These are phyloP conservation scores for Candida incommunis DNA, from an alignment of 805 yeast genomes.

Conservation along the genomic window DNA sequence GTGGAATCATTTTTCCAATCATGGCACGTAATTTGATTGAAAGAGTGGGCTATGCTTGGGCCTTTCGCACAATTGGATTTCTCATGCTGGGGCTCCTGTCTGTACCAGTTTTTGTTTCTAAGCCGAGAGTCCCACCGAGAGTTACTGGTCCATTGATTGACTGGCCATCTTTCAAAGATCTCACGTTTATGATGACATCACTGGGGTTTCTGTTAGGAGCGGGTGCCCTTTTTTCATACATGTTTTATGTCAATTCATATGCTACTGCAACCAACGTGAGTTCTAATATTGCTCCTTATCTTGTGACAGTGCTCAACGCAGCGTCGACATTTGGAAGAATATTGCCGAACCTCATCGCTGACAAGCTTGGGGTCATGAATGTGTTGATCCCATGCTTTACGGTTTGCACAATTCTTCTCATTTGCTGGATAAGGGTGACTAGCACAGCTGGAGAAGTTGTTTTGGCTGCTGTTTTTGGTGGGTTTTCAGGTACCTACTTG, in stretches of 20 bases:
- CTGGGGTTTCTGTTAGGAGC: slow-evolving; percentile 16
- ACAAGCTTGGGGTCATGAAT: slow-evolving; percentile 33
- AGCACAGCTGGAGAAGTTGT: slow-evolving; percentile 17
- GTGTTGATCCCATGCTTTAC: slow-evolving; percentile 19
- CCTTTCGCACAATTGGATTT: slow-evolving; percentile 35
- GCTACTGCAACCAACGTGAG: slow-evolving; percentile 14
- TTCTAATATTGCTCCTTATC: slow-evolving; percentile 12
- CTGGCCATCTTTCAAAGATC: slow-evolving; percentile 16
- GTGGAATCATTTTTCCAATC: slow-evolving; percentile 35
- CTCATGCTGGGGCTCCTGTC: slow-evolving; percentile 20
- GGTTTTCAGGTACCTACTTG: slow-evolving; percentile 19
- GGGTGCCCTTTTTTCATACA: slow-evolving; percentile 20
- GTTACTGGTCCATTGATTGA: slow-evolving; percentile 15
- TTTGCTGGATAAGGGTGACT: slow-evolving; percentile 24
- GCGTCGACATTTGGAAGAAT: slow-evolving; percentile 36
- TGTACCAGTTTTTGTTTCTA: slow-evolving; percentile 14
- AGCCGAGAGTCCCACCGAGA: slow-evolving; percentile 19
- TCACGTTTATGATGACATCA: slow-evolving; percentile 12
- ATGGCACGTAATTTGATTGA: slow-evolving; percentile 29
- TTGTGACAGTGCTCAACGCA: slow-evolving; percentile 23
- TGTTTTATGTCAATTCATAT: slow-evolving; percentile 22
- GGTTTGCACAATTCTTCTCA: slow-evolving; percentile 17
- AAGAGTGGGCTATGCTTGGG: slow-evolving; percentile 39
- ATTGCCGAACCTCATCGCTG: slow-evolving; percentile 33
- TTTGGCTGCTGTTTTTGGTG: slow-evolving; percentile 19